Evolutionary conservation across 768 basidiomycete species (phyloP).

Genomic region (Asterophora parasitica): DNA sequence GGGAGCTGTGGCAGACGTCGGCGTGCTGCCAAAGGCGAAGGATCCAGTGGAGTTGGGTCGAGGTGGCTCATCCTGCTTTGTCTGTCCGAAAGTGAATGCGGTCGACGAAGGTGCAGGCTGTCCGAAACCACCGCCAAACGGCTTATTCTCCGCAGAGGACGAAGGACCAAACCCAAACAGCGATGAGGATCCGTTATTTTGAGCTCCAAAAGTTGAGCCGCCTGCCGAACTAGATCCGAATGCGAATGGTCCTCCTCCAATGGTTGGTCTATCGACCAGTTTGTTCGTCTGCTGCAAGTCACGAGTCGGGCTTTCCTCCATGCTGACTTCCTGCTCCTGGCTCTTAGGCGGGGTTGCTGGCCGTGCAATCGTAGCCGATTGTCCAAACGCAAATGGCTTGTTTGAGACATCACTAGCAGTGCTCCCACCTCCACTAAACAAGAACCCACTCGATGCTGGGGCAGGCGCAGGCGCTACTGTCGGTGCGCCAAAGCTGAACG

Average conservation of each 20-base stretch:
- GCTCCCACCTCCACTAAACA: conserved; percentile 43
- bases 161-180: conserved; percentile 41
- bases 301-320: conserved; percentile 80
- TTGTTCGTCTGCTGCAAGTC: conserved; percentile 45
- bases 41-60: conserved; percentile 36
- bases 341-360: conserved; percentile 65
- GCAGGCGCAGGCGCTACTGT: conserved; percentile 22
- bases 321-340: conserved; percentile 61
- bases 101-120: conserved; percentile 31
- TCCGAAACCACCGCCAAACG: conserved; percentile 45
- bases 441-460: conserved; percentile 34
- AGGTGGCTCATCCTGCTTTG: conserved; percentile 32
- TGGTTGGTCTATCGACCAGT: conserved; percentile 32
- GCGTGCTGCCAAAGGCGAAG: conserved; percentile 45
- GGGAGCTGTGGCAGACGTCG: conserved; percentile 34
- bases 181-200: conserved; percentile 17
- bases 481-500: conserved; percentile 33
- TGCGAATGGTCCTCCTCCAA: conserved; percentile 41
- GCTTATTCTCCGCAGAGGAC: conserved; percentile 32
- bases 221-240: conserved; percentile 35
- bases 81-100: conserved; percentile 44
- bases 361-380: conserved; percentile 30
- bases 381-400: conserved; percentile 54
- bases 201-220: conserved; percentile 27
- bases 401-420: conserved; percentile 38